Evolutionary conservation across 2,329 filamentous ascomycete species (phyloP).

Genomic region (Elsinoe fawcettii): DNA sequence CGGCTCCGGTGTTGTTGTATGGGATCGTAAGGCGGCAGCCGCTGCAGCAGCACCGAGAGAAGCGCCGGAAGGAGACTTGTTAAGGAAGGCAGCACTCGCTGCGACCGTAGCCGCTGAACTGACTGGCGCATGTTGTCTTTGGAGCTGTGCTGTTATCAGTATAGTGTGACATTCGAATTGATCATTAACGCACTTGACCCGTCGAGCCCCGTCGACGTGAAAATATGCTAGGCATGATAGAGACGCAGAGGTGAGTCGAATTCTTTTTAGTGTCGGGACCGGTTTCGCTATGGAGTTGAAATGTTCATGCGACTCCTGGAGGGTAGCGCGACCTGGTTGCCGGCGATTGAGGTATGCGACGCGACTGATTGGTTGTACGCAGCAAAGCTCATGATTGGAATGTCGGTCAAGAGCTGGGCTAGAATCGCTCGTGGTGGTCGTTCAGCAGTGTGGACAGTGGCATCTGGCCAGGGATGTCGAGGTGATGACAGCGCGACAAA

Average conservation of each 20-base stretch:
- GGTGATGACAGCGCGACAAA: background rate
- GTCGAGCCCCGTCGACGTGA: conserved; percentile 24
- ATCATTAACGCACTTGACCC: conserved; percentile 27
- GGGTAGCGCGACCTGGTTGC: background rate
- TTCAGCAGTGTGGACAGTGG: background rate
- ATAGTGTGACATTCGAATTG: background rate
- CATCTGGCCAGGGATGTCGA: background rate
- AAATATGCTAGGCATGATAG: conserved; percentile 24
- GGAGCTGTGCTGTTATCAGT: background rate
- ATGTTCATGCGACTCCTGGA: background rate
- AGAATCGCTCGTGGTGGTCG: background rate
- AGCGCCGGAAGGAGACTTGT: conserved; percentile 54
- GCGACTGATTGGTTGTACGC: conserved; percentile 1
- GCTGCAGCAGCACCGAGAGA: conserved; percentile 78
- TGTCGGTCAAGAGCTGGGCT: background rate
- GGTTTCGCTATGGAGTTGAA: background rate
- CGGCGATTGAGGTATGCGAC: conserved; percentile 9
- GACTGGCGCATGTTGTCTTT: conserved; percentile 42
- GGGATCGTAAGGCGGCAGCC: conserved; percentile 71
- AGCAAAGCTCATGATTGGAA: conserved; percentile 8
- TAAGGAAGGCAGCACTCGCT: conserved; percentile 65
- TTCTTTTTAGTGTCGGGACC: background rate
- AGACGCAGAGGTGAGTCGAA: too few species aligned
- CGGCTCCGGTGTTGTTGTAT: conserved; percentile 68
- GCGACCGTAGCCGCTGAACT: conserved; percentile 70